Base-by-base conservation (phyloP, 306 rosid genomes). In the Notholithocarpus densiflorus region DNA sequence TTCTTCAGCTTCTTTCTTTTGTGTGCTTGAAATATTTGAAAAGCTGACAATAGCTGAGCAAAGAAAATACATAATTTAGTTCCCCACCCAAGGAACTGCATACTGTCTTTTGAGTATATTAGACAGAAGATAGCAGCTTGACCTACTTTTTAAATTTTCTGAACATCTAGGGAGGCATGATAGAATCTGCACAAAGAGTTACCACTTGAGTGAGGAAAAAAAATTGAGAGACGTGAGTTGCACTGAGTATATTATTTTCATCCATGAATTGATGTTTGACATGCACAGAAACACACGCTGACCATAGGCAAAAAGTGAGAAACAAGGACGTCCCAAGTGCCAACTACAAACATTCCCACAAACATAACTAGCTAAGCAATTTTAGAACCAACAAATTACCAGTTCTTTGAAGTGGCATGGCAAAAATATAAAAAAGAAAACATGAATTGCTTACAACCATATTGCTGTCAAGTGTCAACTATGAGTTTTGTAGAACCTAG, bases 1-100 rank as follows among this genome's bases (percentile, higher is more conserved):
- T 65, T 86, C 92, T 85, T 91, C 94, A 6, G 93, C 94, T 91
- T 90, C 97, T 85, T 89, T 86, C 91, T 91, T 95, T 84, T 90
- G 97, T 2, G 83, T 2, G 71, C 82, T 88, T 24, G 95, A 89
- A 75, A 92, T 77, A 77, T 84, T 77, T 27, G 86, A 86, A 82
- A 92, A 92, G 72, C 98, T 90, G 86, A 95, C 94, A 80, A 95
- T 91, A 75, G 93, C 98, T 95, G 81, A 72, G 77, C 17, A 84
- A 80, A 40, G 53, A 71, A 74, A 71, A 82, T 31, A 57, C 14
- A 75, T 26, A 78, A 69, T 56, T 64, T 69, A 72, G 73, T 76
- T 75, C 73, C 51, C 75, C 66, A 52, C 27, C 65, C 56, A 43
- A 37, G 45, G 80, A 77, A 19, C 17, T 56, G 27, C 71, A 45